Evolutionary conservation across 2,329 filamentous ascomycete genomes (phyloP).

Genomic region (Alternaria triticimaculans): DNA sequence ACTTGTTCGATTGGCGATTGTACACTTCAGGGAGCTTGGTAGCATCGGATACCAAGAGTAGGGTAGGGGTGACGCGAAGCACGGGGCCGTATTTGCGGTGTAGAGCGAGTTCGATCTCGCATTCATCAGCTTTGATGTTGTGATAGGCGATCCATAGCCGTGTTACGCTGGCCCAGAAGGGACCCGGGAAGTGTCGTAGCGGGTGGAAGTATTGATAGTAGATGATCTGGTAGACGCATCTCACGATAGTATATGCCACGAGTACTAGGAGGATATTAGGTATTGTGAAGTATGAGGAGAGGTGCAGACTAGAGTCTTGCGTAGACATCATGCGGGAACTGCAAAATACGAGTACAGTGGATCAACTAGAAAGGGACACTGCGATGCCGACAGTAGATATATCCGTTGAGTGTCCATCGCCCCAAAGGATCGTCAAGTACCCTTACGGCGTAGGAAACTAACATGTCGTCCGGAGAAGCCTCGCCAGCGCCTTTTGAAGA

Average conservation of each 20-base stretch:
- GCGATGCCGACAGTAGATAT: background rate
- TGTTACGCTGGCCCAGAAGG: conserved; percentile 62
- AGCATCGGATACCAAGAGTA: conserved; percentile 62
- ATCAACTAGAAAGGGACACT: background rate
- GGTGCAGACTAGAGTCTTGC: background rate
- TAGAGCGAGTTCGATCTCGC: conserved; percentile 50
- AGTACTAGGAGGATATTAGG: background rate
- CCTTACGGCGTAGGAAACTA: background rate
- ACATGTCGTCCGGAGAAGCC: background rate
- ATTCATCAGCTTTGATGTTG: conserved; percentile 57
- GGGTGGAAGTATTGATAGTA: conserved; percentile 60
- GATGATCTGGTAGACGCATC: conserved; percentile 45
- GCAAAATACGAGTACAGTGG: background rate
- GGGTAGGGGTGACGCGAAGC: conserved; percentile 48
- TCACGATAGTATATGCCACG: background rate
- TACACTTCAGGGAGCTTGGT: conserved; percentile 64
- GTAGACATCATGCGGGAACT: background rate
- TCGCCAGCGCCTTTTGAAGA: background rate
- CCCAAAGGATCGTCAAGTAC: background rate
- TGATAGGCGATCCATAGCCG: conserved; percentile 61
- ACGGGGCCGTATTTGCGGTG: conserved; percentile 56
- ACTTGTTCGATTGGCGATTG: conserved; percentile 62
- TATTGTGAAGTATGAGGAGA: background rate
- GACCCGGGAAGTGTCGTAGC: conserved; percentile 60
- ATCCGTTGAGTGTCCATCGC: background rate